Evolutionary conservation across 1,284 basidiomycete genomes (phyloP), one percentile per base, ranked within the genome.

Genomic region (Boletus mariae): DNA sequence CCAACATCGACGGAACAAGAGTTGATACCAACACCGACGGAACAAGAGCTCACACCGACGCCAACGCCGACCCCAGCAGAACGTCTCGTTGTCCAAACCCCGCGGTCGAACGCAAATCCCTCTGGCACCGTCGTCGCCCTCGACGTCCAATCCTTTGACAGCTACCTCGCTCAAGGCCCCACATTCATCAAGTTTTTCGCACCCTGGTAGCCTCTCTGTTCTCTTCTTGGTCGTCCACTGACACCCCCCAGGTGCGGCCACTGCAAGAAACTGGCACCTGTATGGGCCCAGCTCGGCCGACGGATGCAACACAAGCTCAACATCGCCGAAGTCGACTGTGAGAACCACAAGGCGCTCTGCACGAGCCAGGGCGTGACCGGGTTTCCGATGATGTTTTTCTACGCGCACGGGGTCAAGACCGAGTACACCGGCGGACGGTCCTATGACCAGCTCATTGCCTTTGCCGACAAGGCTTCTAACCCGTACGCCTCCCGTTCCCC

Each of bases 181-280:
- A 75, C 84, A 0, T 40, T 96, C 62, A 78, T 95, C 72, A 95
- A 97, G 67, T 96, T 90, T 2, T 4, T 81, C n/a, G 93, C 92
- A 0, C 94, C 4, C 25, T 26, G 25, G 25, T 26, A 26, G 6
- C 25, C 6, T 26, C 3, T 26, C 25, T 26, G 25, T 26, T 26
- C 25, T 26, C 25, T 26, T 26, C 3, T 26, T 7, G 6, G 4
- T 26, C 25, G 25, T 26, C 25, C 25, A 26, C 25, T 26, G 4
- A 26, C 25, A 26, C 6, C 25, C 25, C 25, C 25, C 34, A 26
- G 25, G 25, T 26, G 25, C 3, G 25, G 25, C 6, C 25, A 26
- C 25, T 95, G 93, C 79, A 94, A 94, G 74, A 90, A 90, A 63
- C 79, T 95, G 2, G 88, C 90, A 0, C 92, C 93, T 0, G 76